Conservation (phyloP, 23 red algal genomes). For the Gracilaria gracilis region DNA sequence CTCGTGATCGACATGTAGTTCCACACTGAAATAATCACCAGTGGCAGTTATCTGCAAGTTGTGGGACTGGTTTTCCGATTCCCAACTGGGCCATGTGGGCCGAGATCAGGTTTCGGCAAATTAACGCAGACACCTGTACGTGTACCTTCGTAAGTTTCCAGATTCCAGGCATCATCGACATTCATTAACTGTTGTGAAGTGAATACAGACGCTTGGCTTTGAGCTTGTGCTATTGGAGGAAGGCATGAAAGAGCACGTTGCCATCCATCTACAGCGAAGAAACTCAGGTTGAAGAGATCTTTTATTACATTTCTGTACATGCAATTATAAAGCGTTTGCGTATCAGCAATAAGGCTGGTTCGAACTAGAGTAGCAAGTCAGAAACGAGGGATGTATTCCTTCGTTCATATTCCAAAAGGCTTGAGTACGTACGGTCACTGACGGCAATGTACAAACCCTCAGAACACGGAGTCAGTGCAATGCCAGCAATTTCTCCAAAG, state of each 20-base stretch:
- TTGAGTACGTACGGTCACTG: slow-evolving; percentile 80
- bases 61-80: too few species aligned
- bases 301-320: slow-evolving; percentile 13
- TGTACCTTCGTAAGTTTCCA: too few species aligned
- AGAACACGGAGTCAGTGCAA: slow-evolving; percentile 68
- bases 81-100: too few species aligned
- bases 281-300: neutral
- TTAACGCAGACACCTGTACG: too few species aligned
- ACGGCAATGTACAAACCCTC: slow-evolving; percentile 83
- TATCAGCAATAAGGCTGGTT: neutral
- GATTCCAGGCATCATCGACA: too few species aligned
- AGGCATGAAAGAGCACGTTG: neutral
- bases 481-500: slow-evolving; percentile 92
- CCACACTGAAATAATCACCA: too few species aligned
- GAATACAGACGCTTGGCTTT: neutral
- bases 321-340: slow-evolving; percentile 3
- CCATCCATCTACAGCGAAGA: neutral
- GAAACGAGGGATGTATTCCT: slow-evolving; percentile 22
- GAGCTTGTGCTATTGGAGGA: neutral
- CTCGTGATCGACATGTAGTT: too few species aligned
- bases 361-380: slow-evolving; percentile 11
- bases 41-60: too few species aligned
- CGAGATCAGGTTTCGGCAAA: neutral
- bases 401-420: slow-evolving; percentile 81
- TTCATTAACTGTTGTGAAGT: too few species aligned